Conservation (phyloP, 352 stramenopile species). For the Globisporangium lucens region DNA sequence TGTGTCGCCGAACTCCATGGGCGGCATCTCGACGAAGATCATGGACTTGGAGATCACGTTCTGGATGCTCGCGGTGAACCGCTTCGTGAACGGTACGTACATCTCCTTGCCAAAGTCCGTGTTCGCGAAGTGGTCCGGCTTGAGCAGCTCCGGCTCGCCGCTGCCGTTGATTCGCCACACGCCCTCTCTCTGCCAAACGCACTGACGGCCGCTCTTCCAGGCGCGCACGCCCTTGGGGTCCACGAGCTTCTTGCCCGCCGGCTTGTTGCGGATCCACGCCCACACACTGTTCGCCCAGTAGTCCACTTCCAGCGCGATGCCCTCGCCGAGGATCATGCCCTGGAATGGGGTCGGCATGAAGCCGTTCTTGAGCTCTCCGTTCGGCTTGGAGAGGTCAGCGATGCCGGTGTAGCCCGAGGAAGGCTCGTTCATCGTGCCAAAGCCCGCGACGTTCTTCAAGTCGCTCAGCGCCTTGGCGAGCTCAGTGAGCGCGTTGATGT, state of each 20-base stretch:
- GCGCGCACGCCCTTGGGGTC: slow-evolving; percentile 55
- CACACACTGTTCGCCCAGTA: slow-evolving; percentile 72
- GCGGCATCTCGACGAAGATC: slow-evolving; percentile 80
- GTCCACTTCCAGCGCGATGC: slow-evolving; percentile 52
- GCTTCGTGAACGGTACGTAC: slow-evolving; percentile 74
- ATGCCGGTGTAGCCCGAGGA: slow-evolving; percentile 74
- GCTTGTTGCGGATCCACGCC: slow-evolving; percentile 55
- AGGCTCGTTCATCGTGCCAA: slow-evolving; percentile 91
- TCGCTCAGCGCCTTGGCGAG: slow-evolving; percentile 60
- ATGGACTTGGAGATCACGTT: slow-evolving; percentile 49
- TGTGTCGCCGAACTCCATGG: slow-evolving; percentile 62
- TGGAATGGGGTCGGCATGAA: slow-evolving; percentile 75
- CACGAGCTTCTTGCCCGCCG: slow-evolving; percentile 42
- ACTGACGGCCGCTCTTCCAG: slow-evolving; percentile 62
- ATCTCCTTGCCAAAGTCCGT: slow-evolving; percentile 72
- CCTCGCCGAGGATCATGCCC: slow-evolving; percentile 73
- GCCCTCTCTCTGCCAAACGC: slow-evolving; percentile 79
- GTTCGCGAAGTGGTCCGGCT: slow-evolving; percentile 64
- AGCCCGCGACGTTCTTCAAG: slow-evolving; percentile 83
- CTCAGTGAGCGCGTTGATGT: slow-evolving; percentile 69
- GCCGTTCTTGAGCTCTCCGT: slow-evolving; percentile 67
- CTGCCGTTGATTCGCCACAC: slow-evolving; percentile 62
- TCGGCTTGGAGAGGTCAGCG: slow-evolving; percentile 47
- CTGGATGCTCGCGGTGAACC: slow-evolving; percentile 56
- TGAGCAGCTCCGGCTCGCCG: slow-evolving; percentile 44